phyloP scores from a whole-genome alignment of 1,284 basidiomycete genomes.

The Cerrena zonata region DNA sequence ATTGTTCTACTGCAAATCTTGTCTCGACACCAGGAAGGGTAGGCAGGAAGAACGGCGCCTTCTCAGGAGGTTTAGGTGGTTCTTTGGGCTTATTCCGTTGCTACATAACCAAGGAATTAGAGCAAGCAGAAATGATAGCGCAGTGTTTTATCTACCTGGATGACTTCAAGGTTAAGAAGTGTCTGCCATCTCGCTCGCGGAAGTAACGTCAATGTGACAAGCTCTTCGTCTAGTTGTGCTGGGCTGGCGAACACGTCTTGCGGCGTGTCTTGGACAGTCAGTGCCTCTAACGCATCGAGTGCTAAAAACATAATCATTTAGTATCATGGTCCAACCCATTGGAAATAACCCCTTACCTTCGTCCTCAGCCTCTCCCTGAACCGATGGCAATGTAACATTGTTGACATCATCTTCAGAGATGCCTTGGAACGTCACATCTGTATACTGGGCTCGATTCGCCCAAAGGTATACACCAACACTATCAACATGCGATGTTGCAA shows the following conservation, averaged over 20 bases:
- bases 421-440: slow-evolving; percentile 72
- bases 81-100: slow-evolving; percentile 96
- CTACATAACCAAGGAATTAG: too few relatives aligned
- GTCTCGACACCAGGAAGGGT: slow-evolving; percentile 80
- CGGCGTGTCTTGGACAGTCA: slow-evolving; percentile 51
- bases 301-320: slow-evolving; percentile 35
- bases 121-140: slow-evolving; percentile 2
- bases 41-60: slow-evolving; percentile 95
- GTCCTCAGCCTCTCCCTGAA: slow-evolving; percentile 75
- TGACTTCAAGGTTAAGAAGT: slow-evolving; percentile 90
- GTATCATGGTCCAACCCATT: background rate
- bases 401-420: slow-evolving; percentile 71
- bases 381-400: slow-evolving; percentile 71
- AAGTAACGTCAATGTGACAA: slow-evolving; percentile 87
- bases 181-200: slow-evolving; percentile 96
- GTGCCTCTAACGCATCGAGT: slow-evolving; percentile 56
- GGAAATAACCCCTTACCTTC: slow-evolving; percentile 43
- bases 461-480: slow-evolving; percentile 92
- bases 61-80: slow-evolving; percentile 88
- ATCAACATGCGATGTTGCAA: slow-evolving; percentile 92
- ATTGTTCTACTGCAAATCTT: slow-evolving; percentile 60
- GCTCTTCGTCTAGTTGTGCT: slow-evolving; percentile 78
- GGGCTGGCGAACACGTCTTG: slow-evolving; percentile 75
- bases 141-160: slow-evolving; percentile 77
- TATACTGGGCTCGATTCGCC: slow-evolving; percentile 94